Base-by-base conservation (phyloP, 768 basidiomycete species). In the Kwoniella europaea region DNA sequence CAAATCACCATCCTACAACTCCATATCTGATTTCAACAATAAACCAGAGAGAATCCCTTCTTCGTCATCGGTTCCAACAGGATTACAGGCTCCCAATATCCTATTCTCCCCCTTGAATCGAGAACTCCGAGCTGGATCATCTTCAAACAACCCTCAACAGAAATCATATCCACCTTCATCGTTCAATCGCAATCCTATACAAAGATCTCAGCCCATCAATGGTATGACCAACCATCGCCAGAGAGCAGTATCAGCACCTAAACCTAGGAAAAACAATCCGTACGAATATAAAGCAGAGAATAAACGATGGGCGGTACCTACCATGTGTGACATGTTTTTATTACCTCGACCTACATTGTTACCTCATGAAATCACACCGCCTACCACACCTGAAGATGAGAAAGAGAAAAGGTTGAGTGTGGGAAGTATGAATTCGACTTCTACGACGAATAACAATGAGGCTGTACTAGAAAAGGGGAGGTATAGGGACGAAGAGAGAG, bases 51-150 rank as follows among this genome's bases (percentile, higher is more conserved):
- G 55, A 12, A 60, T 80, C 3, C 77, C 79, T 13, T 74, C 79
- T 10, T 74, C 74, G 5, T 65, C 74, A 1, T 78, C 77, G 27
- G 79, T 80, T n/a, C 79, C 79, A 43, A 80, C 79, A 44, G 79
- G 79, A 20, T 68, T 80, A 9, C 55, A 67, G 12, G 74, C 68
- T 16, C 79, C 74, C 2, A 78, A 74, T 60, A 68, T 80, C 57
- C 68, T 80, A 22, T 80, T 80, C 68, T 80, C 79, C 6, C 79
- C 79, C 29, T 46, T 78, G 44, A 56, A 65, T 29, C 63, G 79
- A 4, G 77, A 78, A 62, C 60, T 79, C 13, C 65, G 74, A 46
- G 62, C 63, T 12, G 24, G 59, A 54, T 58, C 65, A 66, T 20
- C 65, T 43, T 12, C 54, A n/a, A 22, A n/a, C 15, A 24, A 42